phyloP scores from a whole-genome alignment of 2,329 filamentous ascomycete species.

The Aspergillus flavus region DNA sequence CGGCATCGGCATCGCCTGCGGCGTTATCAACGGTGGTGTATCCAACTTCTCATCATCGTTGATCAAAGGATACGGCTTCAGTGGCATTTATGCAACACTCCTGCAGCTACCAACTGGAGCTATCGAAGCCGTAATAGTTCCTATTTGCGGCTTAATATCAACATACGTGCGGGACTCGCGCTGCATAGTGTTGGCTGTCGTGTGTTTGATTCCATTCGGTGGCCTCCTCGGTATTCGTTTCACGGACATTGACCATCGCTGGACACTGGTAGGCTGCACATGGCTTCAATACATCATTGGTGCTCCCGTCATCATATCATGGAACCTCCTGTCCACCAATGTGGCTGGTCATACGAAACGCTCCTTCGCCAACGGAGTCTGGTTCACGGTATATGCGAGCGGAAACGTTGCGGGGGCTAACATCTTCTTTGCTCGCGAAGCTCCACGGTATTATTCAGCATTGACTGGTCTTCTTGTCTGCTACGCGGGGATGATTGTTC shows the following conservation, averaged over 20 bases:
- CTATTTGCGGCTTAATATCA: conserved; percentile 46
- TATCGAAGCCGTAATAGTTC: conserved; percentile 33
- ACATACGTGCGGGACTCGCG: conserved; percentile 48
- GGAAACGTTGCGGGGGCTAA: conserved; percentile 55
- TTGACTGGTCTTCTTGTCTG: conserved; percentile 47
- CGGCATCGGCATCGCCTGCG: conserved; percentile 47
- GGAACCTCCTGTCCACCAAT: conserved; percentile 54
- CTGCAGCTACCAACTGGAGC: conserved; percentile 40
- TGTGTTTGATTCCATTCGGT: conserved; percentile 41
- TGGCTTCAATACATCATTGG: conserved; percentile 57
- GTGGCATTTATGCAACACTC: conserved; percentile 32
- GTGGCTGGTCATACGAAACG: conserved; percentile 57
- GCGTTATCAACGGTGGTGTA: conserved; percentile 55
- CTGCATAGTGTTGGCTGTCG: conserved; percentile 33
- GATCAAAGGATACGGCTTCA: conserved; percentile 48
- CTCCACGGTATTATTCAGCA: conserved; percentile 49
- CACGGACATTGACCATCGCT: conserved; percentile 49
- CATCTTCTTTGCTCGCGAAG: conserved; percentile 49
- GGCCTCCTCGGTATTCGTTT: conserved; percentile 55
- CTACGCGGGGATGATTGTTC: conserved; percentile 47
- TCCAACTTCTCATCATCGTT: conserved; percentile 52
- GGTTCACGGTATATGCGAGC: conserved; percentile 52
- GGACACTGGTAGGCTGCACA: conserved; percentile 55
- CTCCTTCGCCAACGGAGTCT: conserved; percentile 51
- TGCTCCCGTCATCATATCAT: conserved; percentile 54